Evolutionary conservation across 2,329 filamentous ascomycete species (phyloP), one percentile per base, ranked within the genome.

Genomic region (Venturiaceae sp.): DNA sequence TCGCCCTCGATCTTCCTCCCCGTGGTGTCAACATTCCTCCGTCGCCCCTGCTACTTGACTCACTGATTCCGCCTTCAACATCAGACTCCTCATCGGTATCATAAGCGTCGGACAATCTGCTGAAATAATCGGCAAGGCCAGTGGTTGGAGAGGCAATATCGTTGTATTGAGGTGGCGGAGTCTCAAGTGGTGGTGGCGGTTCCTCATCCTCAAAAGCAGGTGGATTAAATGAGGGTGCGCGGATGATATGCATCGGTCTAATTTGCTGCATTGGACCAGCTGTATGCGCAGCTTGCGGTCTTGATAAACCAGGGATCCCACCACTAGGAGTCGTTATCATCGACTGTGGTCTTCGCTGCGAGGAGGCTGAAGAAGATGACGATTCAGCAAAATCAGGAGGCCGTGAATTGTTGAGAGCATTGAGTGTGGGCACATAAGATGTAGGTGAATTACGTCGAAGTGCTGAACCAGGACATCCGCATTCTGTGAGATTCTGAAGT

Each of bases 81-180:
- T 82, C 79, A 44, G 76, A 77, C 44, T 81, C 79, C 41, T 76
- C 77, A 46, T 90, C 86, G 58, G 88, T 87, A 58, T 78, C 75
- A 61, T 79, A 79, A 3, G 75, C 72, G 63, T 90, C 82, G 0
- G 88, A 88, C 39, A 95, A 74, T 1, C 92, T 83, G 0, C 86
- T 78, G 69, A 96, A 96, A 71, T 96, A 96, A 66, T 96, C 92
- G 1, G 90, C 88, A 52, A 96, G 71, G 0, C 82, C 82, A 13
- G 70, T 85, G 72, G 75, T 91, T 71, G 54, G 33, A 14, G 69
- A 88, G 1, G 94, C 83, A 37, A 95, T 88, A 3, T 80, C 78
- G 60, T 92, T 88, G 69, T 96, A 96, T 59, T 87, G 84, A 0
- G 92, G 92, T 7, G 92, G 92, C 1, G 91, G 91, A 0, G 90